These are phyloP conservation scores for Ziziphus jujuba DNA, from an alignment of 306 rosid genomes.

Conservation along the genomic window DNA sequence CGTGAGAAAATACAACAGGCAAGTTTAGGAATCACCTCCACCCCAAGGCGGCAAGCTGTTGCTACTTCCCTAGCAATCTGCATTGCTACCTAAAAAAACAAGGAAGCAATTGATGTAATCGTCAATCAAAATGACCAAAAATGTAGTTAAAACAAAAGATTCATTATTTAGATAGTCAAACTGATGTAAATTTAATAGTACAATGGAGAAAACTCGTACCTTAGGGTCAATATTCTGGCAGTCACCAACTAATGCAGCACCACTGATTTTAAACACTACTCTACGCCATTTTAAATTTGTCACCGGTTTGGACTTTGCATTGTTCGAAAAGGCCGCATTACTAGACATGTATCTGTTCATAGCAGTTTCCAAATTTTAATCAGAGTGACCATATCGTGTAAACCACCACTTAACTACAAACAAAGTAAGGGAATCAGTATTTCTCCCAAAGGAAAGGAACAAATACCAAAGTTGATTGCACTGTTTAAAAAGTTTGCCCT, in stretches of 20 bases:
- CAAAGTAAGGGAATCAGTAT: not conserved
- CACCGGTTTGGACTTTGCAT: slow-evolving; percentile 24
- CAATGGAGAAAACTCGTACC: slow-evolving; percentile 26
- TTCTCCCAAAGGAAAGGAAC: not conserved
- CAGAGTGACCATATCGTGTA: not conserved
- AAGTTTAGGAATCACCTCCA: slow-evolving; percentile 32
- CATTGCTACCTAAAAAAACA: slow-evolving; percentile 45
- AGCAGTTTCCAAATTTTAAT: slow-evolving; percentile 6
- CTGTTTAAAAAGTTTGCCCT: too few species aligned
- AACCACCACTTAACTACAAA: not conserved
- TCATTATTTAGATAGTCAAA: not conserved
- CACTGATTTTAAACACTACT: slow-evolving; percentile 48
- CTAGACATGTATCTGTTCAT: slow-evolving; percentile 30
- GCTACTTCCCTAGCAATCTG: slow-evolving; percentile 54
- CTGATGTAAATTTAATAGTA: not conserved
- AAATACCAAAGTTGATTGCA: not conserved
- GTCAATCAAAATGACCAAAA: not conserved
- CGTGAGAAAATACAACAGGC: not conserved
- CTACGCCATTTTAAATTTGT: slow-evolving; percentile 43
- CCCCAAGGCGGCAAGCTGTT: slow-evolving; percentile 39
- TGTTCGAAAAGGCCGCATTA: slow-evolving; percentile 26
- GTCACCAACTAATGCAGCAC: slow-evolving; percentile 47
- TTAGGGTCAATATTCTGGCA: slow-evolving; percentile 47
- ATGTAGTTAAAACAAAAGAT: not conserved
- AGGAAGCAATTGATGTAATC: slow-evolving; percentile 32